Evolutionary conservation across 2,329 filamentous ascomycete species (phyloP).

Genomic region (Leptosphaerulina australis): DNA sequence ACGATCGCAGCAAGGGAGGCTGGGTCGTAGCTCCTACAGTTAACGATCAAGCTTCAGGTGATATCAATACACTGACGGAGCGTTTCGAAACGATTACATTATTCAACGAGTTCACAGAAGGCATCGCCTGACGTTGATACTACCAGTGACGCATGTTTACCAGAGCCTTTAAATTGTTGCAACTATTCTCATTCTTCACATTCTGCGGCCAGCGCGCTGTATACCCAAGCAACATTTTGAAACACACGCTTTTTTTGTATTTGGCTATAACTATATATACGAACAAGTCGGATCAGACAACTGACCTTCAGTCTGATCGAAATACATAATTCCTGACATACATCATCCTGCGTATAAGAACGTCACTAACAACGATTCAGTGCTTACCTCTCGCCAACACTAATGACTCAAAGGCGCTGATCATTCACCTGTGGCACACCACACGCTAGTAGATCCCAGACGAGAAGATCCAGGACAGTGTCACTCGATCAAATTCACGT

Average conservation of each 20-base stretch:
- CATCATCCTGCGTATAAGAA: too few species aligned
- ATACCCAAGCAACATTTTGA: constrained; percentile 6
- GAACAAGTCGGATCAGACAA: not conserved
- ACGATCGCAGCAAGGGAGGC: constrained; percentile 7
- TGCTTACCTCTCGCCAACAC: constrained; percentile 34
- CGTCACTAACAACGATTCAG: not conserved
- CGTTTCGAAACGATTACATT: constrained; percentile 21
- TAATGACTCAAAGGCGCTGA: constrained; percentile 40
- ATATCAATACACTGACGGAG: constrained; percentile 9
- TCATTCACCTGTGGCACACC: constrained; percentile 36
- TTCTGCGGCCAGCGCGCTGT: constrained; percentile 9
- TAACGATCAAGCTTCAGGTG: constrained; percentile 7
- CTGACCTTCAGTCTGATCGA: not conserved
- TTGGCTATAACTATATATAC: not conserved
- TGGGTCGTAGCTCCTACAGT: constrained; percentile 15
- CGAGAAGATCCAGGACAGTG: constrained; percentile 30
- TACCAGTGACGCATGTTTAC: not conserved
- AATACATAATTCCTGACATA: not conserved
- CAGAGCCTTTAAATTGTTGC: not conserved
- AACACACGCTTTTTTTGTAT: not conserved
- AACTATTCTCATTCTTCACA: not conserved
- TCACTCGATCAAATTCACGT: constrained; percentile 31
- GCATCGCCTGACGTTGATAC: constrained; percentile 5
- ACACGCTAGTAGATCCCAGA: constrained; percentile 36
- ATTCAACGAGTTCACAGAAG: constrained; percentile 24